These are phyloP conservation scores for Diplodia scrobiculata DNA, from an alignment of 2,329 filamentous ascomycete genomes.

Conservation along the genomic window DNA sequence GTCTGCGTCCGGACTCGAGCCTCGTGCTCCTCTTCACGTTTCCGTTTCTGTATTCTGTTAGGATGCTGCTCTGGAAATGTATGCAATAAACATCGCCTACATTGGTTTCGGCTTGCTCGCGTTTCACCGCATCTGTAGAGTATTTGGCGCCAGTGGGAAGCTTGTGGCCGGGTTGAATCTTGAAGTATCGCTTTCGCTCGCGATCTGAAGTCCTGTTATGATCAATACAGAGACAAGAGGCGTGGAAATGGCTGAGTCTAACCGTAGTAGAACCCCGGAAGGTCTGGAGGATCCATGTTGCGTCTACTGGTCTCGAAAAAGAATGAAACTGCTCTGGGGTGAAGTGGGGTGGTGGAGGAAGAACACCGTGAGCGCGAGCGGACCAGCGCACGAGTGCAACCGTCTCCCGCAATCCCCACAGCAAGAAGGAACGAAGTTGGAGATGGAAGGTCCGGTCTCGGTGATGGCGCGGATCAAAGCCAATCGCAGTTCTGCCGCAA, in stretches of 20 bases:
- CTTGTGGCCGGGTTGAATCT: constrained; percentile 46
- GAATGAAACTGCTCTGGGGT: background rate
- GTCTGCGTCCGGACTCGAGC: constrained; percentile 3
- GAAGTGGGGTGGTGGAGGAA: background rate
- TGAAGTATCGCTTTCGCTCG: constrained; percentile 56
- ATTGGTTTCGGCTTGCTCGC: constrained; percentile 32
- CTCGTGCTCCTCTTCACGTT: constrained; percentile 17
- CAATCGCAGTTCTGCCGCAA: background rate
- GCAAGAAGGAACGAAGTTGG: background rate
- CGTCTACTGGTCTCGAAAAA: background rate
- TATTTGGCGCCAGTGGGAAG: constrained; percentile 45
- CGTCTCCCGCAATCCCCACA: constrained; percentile 4
- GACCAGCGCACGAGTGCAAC: background rate
- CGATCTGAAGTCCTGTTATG: constrained; percentile 38
- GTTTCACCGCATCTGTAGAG: constrained; percentile 45
- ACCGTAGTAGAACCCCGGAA: constrained; percentile 55
- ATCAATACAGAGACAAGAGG: constrained; percentile 12
- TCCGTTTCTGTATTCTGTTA: constrained; percentile 15
- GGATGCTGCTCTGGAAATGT: background rate
- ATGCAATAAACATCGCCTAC: background rate
- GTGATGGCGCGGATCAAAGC: constrained; percentile 25
- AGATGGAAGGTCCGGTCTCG: constrained; percentile 22
- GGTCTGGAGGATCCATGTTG: constrained; percentile 32
- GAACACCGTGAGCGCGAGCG: background rate
- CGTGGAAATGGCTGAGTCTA: constrained; percentile 4